Evolutionary conservation across 768 basidiomycete species (phyloP).

Genomic region (Lactarius vividus): DNA sequence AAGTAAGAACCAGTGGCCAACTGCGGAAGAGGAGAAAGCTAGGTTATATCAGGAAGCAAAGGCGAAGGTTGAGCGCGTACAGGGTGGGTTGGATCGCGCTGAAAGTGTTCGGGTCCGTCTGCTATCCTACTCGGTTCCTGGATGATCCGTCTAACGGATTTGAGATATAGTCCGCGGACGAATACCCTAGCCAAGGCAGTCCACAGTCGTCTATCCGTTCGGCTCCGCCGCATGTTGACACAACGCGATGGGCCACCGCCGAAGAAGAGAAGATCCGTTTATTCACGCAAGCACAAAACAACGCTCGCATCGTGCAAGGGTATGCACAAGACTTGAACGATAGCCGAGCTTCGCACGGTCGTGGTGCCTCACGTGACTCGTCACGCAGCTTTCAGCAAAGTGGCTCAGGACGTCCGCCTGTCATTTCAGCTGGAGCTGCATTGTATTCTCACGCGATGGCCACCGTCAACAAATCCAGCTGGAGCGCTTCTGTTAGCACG

Average conservation of each 20-base stretch:
- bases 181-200: conserved; percentile 18
- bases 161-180: conserved; percentile 9
- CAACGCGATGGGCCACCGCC: conserved; percentile 56
- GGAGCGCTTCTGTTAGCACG: not conserved
- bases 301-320: conserved; percentile 59
- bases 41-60: conserved; percentile 41
- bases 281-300: conserved; percentile 65
- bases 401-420: conserved; percentile 18
- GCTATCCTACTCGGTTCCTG: not conserved
- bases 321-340: conserved; percentile 32
- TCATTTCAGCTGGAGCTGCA: conserved; percentile 42
- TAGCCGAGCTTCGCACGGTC: conserved; percentile 28
- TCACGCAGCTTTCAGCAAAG: conserved; percentile 27
- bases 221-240: conserved; percentile 8
- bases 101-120: conserved; percentile 32
- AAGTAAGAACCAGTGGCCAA: conserved; percentile 27
- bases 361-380: conserved; percentile 20
- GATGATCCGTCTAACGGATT: not conserved
- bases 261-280: conserved; percentile 75
- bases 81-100: conserved; percentile 35
- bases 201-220: conserved; percentile 30
- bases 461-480: conserved; percentile 34
- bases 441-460: conserved; percentile 48
- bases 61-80: conserved; percentile 40
- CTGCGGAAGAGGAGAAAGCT: conserved; percentile 49